Evolutionary conservation across 768 basidiomycete genomes (phyloP).

Genomic region (Kwoniella shandongensis): DNA sequence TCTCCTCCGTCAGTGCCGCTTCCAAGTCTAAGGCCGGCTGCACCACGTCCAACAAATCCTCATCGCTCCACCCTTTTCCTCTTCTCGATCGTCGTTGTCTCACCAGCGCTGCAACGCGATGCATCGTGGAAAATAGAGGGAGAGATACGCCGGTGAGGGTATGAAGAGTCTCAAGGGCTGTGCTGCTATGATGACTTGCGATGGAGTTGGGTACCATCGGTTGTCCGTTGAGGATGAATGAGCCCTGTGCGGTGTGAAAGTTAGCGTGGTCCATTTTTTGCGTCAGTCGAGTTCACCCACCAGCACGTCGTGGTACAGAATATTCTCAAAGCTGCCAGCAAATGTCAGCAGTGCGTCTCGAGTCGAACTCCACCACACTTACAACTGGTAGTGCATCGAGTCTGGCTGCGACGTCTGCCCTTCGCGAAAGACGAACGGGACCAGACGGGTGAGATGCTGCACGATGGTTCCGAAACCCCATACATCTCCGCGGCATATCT

Average conservation of each 20-base stretch:
- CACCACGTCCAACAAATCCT: constrained; percentile 31
- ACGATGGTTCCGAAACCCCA: constrained; percentile 35
- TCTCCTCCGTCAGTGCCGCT: constrained; percentile 27
- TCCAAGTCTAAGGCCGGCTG: constrained; percentile 28
- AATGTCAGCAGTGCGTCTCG: too few relatives aligned
- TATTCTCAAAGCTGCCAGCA: constrained; percentile 41
- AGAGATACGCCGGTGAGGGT: constrained; percentile 39
- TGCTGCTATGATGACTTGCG: constrained; percentile 18
- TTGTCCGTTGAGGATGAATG: constrained; percentile 21
- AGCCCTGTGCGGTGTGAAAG: constrained; percentile 25
- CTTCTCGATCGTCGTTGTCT: constrained; percentile 18
- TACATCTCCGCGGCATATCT: constrained; percentile 45
- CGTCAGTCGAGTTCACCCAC: constrained; percentile 19
- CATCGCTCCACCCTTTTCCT: constrained; percentile 30
- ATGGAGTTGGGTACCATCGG: constrained; percentile 20
- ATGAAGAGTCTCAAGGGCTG: constrained; percentile 22
- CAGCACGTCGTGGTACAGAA: constrained; percentile 39
- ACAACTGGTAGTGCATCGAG: constrained; percentile 35
- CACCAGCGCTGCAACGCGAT: constrained; percentile 30
- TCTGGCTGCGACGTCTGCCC: constrained; percentile 11
- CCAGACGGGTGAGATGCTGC: constrained; percentile 22
- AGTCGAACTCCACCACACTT: constrained; percentile 16
- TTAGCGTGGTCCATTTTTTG: background rate
- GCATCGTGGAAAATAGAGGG: constrained; percentile 32
- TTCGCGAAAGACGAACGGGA: constrained; percentile 20